Percentiles rank a stretch among this genome's conserved stretches.
phyloP scores from a whole-genome alignment of 1,284 basidiomycete species.

The Trichosporon coremiiforme region DNA sequence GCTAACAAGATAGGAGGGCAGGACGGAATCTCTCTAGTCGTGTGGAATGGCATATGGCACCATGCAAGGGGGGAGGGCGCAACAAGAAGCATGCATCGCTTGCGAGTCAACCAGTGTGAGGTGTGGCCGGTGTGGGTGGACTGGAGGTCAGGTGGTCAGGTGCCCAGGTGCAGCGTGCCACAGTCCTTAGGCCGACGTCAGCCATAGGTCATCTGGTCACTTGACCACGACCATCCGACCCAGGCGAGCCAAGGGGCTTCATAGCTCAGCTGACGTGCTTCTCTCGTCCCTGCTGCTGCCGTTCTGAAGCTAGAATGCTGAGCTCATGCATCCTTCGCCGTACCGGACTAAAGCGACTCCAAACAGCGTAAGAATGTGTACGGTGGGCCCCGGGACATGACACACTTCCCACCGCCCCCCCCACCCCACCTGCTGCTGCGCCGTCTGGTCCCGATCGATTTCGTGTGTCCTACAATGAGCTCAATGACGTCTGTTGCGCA shows the following conservation, averaged over 20 bases:
- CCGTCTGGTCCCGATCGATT: background rate
- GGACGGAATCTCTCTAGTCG: background rate
- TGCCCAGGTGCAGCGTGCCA: background rate
- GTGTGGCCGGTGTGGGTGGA: background rate
- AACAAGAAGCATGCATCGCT: conserved; percentile 12
- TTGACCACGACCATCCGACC: no score
- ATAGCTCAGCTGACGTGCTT: no score
- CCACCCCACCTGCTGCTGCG: no score
- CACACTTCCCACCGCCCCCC: no score
- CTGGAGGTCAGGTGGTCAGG: conserved; percentile 2
- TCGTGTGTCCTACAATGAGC: background rate
- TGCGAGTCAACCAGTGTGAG: no score
- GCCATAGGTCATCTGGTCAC: conserved; percentile 9
- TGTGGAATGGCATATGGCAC: background rate
- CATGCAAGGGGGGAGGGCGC: conserved; percentile 11
- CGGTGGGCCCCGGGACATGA: no score
- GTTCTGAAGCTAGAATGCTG: no score
- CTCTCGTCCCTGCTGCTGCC: background rate
- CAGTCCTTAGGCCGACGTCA: background rate
- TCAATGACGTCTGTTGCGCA: background rate
- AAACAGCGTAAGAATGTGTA: background rate
- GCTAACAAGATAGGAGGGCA: background rate
- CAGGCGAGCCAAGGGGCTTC: background rate
- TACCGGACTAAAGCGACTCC: background rate
- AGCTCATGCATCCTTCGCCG: no score